phyloP scores from a whole-genome alignment of 352 stramenopile species.

The Phytophthora capsici region DNA sequence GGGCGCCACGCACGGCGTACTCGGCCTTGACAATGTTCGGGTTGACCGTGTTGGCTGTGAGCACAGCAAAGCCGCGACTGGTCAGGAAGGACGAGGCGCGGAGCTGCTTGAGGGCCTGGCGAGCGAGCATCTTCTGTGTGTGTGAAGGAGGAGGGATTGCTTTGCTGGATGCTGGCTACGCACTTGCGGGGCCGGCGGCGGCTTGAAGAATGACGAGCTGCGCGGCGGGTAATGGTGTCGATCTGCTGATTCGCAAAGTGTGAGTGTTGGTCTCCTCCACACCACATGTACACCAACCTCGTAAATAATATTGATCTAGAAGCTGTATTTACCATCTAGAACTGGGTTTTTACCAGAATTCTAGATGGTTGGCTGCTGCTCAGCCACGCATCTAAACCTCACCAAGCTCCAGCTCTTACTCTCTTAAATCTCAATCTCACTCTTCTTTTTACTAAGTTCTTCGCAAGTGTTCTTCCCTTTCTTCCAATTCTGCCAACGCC shows the following conservation, averaged over 20 bases:
- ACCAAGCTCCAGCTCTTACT: too few species aligned
- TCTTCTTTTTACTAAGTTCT: too few species aligned
- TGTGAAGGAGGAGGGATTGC: neutral
- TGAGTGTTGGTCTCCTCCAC: too few species aligned
- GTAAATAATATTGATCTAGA: too few species aligned
- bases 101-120: conserved; percentile 37
- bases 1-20: conserved; percentile 90
- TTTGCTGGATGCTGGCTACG: conserved; percentile 1
- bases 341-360: too few species aligned
- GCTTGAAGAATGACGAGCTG: conserved; percentile 43
- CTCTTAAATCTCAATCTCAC: too few species aligned
- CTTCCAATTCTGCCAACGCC: too few species aligned
- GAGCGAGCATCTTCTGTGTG: conserved; percentile 39
- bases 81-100: conserved; percentile 21
- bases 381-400: too few species aligned
- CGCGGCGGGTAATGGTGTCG: conserved; percentile 8
- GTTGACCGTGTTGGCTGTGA: conserved; percentile 84
- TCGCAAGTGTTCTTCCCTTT: too few species aligned
- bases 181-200: conserved; percentile 29
- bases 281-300: too few species aligned
- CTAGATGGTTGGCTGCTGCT: too few species aligned
- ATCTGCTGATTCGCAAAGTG: conserved; percentile 15
- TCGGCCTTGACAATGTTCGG: conserved; percentile 77
- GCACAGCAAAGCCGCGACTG: conserved; percentile 63
- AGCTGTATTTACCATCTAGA: too few species aligned